These are phyloP conservation scores for Debaryomycetaceae sp. DNA, from an alignment of 1,139 yeast genomes.

Conservation along the genomic window DNA sequence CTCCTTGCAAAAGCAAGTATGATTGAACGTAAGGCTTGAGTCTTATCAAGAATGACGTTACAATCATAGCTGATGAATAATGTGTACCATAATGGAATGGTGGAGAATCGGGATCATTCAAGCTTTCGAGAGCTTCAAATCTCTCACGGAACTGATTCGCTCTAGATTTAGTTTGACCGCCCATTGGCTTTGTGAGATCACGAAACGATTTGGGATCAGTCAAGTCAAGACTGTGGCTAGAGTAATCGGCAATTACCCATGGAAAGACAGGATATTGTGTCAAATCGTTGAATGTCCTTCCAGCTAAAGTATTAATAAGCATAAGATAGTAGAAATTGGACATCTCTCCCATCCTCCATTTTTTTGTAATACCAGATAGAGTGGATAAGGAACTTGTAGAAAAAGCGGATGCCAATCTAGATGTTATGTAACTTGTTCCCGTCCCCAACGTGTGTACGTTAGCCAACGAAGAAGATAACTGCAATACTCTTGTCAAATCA, in stretches of 20 bases:
- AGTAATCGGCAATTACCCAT: conserved; percentile 81
- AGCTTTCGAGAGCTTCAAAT: conserved; percentile 59
- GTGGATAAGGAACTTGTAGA: conserved; percentile 19
- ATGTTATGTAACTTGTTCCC: conserved; percentile 21
- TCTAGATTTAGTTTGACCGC: conserved; percentile 66
- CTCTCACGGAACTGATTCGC: conserved; percentile 64
- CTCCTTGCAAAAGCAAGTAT: conserved; percentile 75
- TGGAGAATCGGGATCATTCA: conserved; percentile 53
- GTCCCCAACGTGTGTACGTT: conserved; percentile 7
- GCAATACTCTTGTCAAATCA: conserved; percentile 51
- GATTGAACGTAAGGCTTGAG: conserved; percentile 78
- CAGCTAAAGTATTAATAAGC: conserved; percentile 77
- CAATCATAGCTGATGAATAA: conserved; percentile 90
- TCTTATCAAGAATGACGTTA: conserved; percentile 71
- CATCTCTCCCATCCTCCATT: conserved; percentile 73
- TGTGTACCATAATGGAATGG: conserved; percentile 92
- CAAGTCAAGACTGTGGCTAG: conserved; percentile 61
- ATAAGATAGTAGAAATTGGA: conserved; percentile 79
- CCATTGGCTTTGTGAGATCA: conserved; percentile 85
- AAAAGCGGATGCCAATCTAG: conserved; percentile 37
- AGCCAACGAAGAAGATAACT: conserved; percentile 34
- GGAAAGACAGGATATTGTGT: conserved; percentile 91
- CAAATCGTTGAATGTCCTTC: conserved; percentile 79
- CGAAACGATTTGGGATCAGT: conserved; percentile 58
- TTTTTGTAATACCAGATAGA: conserved; percentile 53